These are phyloP conservation scores for Schizophyllum amplum DNA, from an alignment of 1,284 basidiomycete genomes.

Conservation along the genomic window DNA sequence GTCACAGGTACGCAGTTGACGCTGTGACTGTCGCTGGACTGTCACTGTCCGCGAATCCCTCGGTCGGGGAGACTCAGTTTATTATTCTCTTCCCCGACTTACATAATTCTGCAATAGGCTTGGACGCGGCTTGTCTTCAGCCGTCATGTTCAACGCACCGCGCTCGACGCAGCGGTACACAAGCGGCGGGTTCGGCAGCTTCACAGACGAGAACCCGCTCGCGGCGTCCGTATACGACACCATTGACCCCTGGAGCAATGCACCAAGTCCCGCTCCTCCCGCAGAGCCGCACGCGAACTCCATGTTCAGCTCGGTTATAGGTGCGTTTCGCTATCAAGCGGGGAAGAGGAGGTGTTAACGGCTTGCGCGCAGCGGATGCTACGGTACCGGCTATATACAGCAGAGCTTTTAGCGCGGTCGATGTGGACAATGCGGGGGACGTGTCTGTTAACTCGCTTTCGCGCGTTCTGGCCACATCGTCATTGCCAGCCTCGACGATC, in stretches of 20 bases:
- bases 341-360: constrained; percentile 19
- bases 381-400: constrained; percentile 76
- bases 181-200: constrained; percentile 57
- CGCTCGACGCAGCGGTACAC: constrained; percentile 62
- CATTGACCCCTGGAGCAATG: constrained; percentile 82
- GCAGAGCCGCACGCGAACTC: constrained; percentile 39
- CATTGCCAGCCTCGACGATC: constrained; percentile 70
- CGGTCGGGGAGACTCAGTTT: no score
- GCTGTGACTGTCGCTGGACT: no score
- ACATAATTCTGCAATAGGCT: background rate
- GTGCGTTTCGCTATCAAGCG: constrained; percentile 35
- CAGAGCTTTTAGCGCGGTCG: constrained; percentile 63
- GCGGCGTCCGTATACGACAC: constrained; percentile 70
- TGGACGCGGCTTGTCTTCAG: background rate
- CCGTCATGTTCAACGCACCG: constrained; percentile 71
- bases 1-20: no score
- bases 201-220: constrained; percentile 71
- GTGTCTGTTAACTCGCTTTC: constrained; percentile 77
- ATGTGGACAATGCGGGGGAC: constrained; percentile 59
- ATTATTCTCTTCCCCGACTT: no score
- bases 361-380: constrained; percentile 49
- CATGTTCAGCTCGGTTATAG: constrained; percentile 63
- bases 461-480: constrained; percentile 67
- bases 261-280: constrained; percentile 69
- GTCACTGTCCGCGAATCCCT: no score